These are phyloP conservation scores for Aspergillus affinis DNA, from an alignment of 495 filamentous ascomycete genomes.

Conservation along the genomic window DNA sequence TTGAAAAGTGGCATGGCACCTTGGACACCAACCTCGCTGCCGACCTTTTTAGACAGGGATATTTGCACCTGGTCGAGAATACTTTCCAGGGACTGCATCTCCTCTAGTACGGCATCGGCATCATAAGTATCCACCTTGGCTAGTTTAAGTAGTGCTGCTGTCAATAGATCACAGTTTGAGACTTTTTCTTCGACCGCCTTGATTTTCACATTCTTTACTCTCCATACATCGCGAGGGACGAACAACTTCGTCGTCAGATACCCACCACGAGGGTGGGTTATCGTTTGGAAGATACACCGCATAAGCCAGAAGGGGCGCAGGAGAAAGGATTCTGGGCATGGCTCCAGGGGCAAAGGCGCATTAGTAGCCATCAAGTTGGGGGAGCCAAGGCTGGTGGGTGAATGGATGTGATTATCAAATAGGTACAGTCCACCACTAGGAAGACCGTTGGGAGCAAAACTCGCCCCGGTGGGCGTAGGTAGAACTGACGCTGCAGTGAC, in stretches of 20 bases:
- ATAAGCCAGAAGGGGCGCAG: slow-evolving; percentile 96
- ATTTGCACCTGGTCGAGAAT: slow-evolving; percentile 83
- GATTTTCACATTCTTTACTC: slow-evolving; percentile 88
- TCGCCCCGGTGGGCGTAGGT: slow-evolving; percentile 65
- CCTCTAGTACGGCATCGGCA: slow-evolving; percentile 86
- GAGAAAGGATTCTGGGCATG: slow-evolving; percentile 83
- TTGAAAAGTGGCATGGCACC: slow-evolving; percentile 67
- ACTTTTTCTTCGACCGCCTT: slow-evolving; percentile 92
- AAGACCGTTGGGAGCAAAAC: slow-evolving; percentile 54
- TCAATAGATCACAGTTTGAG: slow-evolving; percentile 86
- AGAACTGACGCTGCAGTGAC: slow-evolving; percentile 57
- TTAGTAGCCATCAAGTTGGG: slow-evolving; percentile 59
- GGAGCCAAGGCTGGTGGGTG: slow-evolving; percentile 63
- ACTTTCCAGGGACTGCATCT: slow-evolving; percentile 90
- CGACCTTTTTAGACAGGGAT: slow-evolving; percentile 76
- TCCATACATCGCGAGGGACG: slow-evolving; percentile 89
- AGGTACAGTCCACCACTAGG: slow-evolving; percentile 71
- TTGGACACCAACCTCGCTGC: slow-evolving; percentile 84
- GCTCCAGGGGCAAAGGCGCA: slow-evolving; percentile 76
- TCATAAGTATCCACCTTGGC: slow-evolving; percentile 82
- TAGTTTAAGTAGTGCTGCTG: slow-evolving; percentile 83
- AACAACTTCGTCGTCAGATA: slow-evolving; percentile 91
- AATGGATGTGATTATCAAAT: slow-evolving; percentile 83
- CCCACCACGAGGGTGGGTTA: slow-evolving; percentile 86
- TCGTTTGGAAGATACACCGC: slow-evolving; percentile 87